Evolutionary conservation across 2,329 filamentous ascomycete genomes (phyloP), one percentile per base, ranked within the genome.

Genomic region (Aureobasidium melanogenum): DNA sequence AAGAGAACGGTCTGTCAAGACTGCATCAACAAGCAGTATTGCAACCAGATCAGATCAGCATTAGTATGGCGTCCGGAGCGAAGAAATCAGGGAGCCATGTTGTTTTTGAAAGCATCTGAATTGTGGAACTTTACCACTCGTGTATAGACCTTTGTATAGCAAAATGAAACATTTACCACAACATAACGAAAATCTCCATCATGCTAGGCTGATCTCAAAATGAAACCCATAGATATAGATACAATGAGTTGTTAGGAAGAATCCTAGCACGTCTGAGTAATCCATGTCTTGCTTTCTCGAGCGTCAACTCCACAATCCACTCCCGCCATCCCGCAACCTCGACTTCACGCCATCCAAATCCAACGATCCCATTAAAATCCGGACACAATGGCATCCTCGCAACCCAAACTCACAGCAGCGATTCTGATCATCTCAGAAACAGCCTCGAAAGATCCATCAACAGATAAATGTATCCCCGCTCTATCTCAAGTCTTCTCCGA

Each of bases 401-500:
- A 36, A n/a, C n/a, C 4, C 34, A 76, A 78, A 60, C 78, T 97
- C 14, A 88, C 79, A 70, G 88, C 86, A 36, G 89, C 88, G 8
- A 86, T 99, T 52, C 80, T 99, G 59, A 82, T 97, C 66, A 82
- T 99, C 41, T 97, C 94, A 1, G 95, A 95, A 55, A 99, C 94
- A 6, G 94, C 92, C 6, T 85, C 87, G 9, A 81, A 84, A 67
- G 88, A 96, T 72, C 84, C 90, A 0, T 85, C 88, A 3, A 86
- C 89, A 1, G 94, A 99, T 75, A 84, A 84, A 64, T 87, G 89
- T 9, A 84, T 84, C 6, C 78, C 80, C 1, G 79, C 83, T 10
- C 80, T 99, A 5, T 80, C 83, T 51, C 79, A 87, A 57, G 85
- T 91, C 15, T 87, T 99, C 66, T 5, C 55, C 17, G 32, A 55